Conservation (phyloP, 805 yeast species). For the Candida qinlingensis region DNA sequence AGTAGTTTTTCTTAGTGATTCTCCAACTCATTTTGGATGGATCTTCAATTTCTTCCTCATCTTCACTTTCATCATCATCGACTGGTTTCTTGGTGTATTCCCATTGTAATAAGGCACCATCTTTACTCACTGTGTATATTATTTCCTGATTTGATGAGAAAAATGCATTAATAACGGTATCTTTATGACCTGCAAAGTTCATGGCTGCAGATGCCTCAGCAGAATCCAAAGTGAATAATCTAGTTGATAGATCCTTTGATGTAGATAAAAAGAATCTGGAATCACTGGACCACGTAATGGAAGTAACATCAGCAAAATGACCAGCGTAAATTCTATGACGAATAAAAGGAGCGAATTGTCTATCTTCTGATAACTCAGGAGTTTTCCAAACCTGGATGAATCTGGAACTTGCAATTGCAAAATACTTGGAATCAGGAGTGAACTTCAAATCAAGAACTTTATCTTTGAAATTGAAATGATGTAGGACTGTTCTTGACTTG, state of each 20-base stretch:
- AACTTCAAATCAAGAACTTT: slow-evolving; percentile 69
- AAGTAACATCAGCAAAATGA: slow-evolving; percentile 75
- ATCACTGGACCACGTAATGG: slow-evolving; percentile 85
- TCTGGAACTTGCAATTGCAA: slow-evolving; percentile 81
- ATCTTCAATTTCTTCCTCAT: slow-evolving; percentile 34
- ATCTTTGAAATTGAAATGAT: slow-evolving; percentile 90
- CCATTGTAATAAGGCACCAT: slow-evolving; percentile 93
- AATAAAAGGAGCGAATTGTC: slow-evolving; percentile 95
- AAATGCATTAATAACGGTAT: slow-evolving; percentile 80
- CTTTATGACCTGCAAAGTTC: slow-evolving; percentile 89
- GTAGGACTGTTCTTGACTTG: slow-evolving; percentile 75
- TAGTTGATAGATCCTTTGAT: slow-evolving; percentile 85
- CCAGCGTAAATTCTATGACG: slow-evolving; percentile 90
- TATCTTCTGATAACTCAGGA: slow-evolving; percentile 71
- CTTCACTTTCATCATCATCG: slow-evolving; percentile 39
- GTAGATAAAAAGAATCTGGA: slow-evolving; percentile 83
- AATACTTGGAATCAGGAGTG: slow-evolving; percentile 81
- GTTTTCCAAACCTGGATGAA: slow-evolving; percentile 92
- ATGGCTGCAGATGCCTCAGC: slow-evolving; percentile 73
- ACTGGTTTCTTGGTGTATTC: slow-evolving; percentile 62
- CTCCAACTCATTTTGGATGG: slow-evolving; percentile 63
- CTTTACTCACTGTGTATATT: slow-evolving; percentile 87
- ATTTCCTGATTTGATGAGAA: slow-evolving; percentile 84
- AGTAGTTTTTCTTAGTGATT: slow-evolving; percentile 71
- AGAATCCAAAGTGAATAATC: slow-evolving; percentile 70